Base-by-base conservation (phyloP, 352 stramenopile genomes). In the Globisporangium paroecandrum region DNA sequence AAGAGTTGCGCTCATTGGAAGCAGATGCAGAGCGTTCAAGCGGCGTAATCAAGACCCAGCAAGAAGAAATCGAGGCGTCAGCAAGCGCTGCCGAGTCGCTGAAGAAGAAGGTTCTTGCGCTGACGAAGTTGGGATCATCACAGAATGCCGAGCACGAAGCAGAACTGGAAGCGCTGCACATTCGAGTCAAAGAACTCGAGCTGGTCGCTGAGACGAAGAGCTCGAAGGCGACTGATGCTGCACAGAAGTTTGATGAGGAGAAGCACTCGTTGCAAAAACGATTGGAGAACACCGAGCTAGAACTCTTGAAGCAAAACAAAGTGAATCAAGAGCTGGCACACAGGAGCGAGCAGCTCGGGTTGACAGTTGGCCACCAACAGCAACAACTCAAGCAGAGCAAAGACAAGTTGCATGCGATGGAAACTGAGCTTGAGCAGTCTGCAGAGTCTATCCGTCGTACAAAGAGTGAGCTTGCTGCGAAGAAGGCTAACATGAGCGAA, bases 121-220 rank as follows among this genome's bases (percentile, higher is more conserved):
- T 64, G 58, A 47, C 60, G 32, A 49, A 46, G 43, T 20, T 34
- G 41, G 22, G 13, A 20, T 41, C 55, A 34, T 27, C 53, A 15
- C 34, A 53, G 41, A 68, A 15, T 47, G 53, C 43, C 13, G 62
- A 78, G 24, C 70, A 72, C 62, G 70, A 76, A 67, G 70, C 68
- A 54, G 68, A 79, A 27, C 27, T 84, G 32, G 72, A 79, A 47
- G 53, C 72, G 10, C 58, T 69, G 24, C 53, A 66, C 22, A 69
- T 64, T 27, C 68, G 68, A 25, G 56, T 77, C 43, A 67, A 81
- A 62, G 77, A 69, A 32, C 70, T 79, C 12, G 70, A 82, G 55
- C 73, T 77, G 56, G 63, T 75, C 25, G 41, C 77, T n/a, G 72
- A 65, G 3, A 70, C 73, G 58, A 84, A 82, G 62, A 68, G 66